Conservation (phyloP, 148 eudicot species). For the Camellia sinensis region DNA sequence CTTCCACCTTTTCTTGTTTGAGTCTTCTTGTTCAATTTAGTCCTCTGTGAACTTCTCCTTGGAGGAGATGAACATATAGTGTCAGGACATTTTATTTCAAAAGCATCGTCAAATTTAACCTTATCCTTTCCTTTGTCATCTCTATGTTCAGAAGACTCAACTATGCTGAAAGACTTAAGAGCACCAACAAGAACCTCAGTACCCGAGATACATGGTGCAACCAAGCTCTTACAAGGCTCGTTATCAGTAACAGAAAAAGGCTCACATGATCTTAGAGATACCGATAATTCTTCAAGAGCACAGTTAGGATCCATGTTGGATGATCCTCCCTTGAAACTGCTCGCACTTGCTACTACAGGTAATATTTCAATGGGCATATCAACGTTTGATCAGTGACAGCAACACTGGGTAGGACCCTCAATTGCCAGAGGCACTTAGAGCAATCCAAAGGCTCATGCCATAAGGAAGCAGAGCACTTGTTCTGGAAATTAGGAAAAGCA, state of each 20-base stretch:
- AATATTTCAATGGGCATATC: conserved; percentile 19
- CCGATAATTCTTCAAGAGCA: conserved; percentile 28
- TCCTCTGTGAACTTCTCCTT: conserved; percentile 22
- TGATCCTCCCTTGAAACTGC: conserved; percentile 20
- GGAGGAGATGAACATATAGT: conserved; percentile 23
- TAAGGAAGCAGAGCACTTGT: conserved; percentile 6
- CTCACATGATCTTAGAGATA: conserved; percentile 28
- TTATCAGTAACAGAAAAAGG: conserved; percentile 21
- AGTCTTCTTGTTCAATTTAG: conserved; percentile 20
- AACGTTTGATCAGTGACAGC: background rate
- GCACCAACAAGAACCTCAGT: conserved; percentile 28
- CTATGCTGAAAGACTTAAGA: conserved; percentile 25
- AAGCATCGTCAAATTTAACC: conserved; percentile 21
- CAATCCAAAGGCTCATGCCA: conserved; percentile 10
- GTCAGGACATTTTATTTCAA: conserved; percentile 24
- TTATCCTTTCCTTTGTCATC: conserved; percentile 28
- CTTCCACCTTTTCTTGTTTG: conserved; percentile 12
- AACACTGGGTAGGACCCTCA: background rate
- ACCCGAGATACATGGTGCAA: conserved; percentile 22
- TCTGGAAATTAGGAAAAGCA: conserved; percentile 5
- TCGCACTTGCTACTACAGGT: conserved; percentile 15
- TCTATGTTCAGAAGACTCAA: conserved; percentile 24
- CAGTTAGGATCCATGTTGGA: conserved; percentile 20
- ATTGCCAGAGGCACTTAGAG: background rate
- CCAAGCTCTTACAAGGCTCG: conserved; percentile 25